These are phyloP conservation scores for Helichrysum umbraculigerum DNA, from an alignment of 129 eudicot species.

Conservation along the genomic window DNA sequence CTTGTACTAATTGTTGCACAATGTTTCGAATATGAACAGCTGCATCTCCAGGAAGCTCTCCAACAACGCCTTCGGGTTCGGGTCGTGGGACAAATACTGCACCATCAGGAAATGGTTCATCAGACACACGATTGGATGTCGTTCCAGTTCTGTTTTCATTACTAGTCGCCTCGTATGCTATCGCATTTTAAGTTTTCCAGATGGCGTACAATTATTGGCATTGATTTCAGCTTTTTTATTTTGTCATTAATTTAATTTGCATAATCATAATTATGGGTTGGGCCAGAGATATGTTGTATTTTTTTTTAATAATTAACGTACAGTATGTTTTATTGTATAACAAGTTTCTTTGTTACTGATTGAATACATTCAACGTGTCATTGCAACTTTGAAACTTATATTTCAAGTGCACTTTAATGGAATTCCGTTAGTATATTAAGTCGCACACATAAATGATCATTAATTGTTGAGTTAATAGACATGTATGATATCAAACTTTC, in stretches of 20 bases:
- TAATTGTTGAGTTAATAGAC: no score
- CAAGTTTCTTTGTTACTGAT: no score
- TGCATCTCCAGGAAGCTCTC: constrained; percentile 50
- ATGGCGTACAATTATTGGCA: not conserved
- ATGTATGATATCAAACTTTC: no score
- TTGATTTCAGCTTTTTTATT: not conserved
- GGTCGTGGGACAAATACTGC: constrained; percentile 44
- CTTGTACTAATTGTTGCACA: constrained; percentile 9
- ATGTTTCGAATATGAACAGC: constrained; percentile 34
- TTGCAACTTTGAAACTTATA: no score
- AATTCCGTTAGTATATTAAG: no score
- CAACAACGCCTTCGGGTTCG: constrained; percentile 44
- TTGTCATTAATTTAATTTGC: constrained; percentile 2
- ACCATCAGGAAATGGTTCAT: constrained; percentile 53
- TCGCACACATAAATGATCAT: no score
- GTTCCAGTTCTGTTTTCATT: constrained; percentile 34
- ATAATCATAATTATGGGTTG: constrained; percentile 12
- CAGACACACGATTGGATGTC: constrained; percentile 32
- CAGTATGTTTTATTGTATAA: no score
- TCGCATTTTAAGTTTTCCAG: not conserved
- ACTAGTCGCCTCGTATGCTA: constrained; percentile 15
- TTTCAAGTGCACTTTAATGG: no score
- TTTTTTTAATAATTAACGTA: not conserved
- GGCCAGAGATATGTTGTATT: not conserved
- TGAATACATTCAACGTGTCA: no score